Percentiles rank a stretch among this genome's conserved stretches.
Conservation (phyloP, 441 rosid genomes). For the Jatropha multifida region DNA sequence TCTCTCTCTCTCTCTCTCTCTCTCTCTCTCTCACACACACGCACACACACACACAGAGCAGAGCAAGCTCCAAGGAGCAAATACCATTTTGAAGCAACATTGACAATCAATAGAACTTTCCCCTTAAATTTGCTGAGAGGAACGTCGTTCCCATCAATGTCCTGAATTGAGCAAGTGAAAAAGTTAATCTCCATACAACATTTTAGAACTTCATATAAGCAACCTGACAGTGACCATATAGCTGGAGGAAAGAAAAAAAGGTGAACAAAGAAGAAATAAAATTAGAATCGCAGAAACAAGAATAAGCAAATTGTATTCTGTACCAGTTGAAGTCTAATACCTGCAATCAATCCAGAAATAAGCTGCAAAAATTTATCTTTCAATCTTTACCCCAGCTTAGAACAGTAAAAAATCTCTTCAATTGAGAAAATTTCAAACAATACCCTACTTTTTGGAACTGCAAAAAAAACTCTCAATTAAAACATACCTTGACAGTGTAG, state of each 20-base stretch:
- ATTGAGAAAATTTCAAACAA: background rate
- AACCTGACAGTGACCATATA: too few relatives aligned
- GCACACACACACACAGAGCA: background rate
- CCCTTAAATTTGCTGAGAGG: slow-evolving; percentile 81
- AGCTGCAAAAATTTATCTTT: slow-evolving; percentile 1
- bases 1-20: too few relatives aligned
- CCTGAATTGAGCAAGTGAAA: slow-evolving; percentile 42
- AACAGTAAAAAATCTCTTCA: background rate
- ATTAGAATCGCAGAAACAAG: too few relatives aligned
- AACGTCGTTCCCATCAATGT: slow-evolving; percentile 77
- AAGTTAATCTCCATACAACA: background rate
- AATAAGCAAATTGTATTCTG: too few relatives aligned
- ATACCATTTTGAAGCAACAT: slow-evolving; percentile 95
- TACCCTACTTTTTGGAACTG: background rate
- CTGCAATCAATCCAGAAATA: background rate
- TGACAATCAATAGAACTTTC: slow-evolving; percentile 73
- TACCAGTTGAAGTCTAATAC: too few relatives aligned
- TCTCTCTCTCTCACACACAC: too few relatives aligned
- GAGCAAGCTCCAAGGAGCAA: slow-evolving; percentile 7
- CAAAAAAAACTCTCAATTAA: background rate
- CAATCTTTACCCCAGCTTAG: background rate
- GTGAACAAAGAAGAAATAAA: too few relatives aligned
- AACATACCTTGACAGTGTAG: slow-evolving; percentile 75
- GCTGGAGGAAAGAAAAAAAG: too few relatives aligned
- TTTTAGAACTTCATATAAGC: background rate